A percentile compares a stretch with the other conserved stretches of the same genome.
These are phyloP conservation scores for Gossypium bickii DNA, from an alignment of 345 rosid species.

Conservation along the genomic window DNA sequence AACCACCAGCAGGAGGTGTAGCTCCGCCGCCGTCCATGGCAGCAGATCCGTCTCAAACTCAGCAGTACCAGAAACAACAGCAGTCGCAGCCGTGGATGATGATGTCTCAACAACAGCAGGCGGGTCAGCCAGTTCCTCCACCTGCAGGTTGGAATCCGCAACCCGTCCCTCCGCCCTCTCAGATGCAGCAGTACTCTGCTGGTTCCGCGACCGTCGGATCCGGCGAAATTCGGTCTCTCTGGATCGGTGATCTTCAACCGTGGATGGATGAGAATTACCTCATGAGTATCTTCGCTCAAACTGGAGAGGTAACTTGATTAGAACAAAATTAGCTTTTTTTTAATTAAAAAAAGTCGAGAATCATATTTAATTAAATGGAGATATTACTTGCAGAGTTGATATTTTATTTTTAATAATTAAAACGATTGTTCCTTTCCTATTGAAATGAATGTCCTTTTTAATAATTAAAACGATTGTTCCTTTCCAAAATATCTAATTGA, in stretches of 20 bases:
- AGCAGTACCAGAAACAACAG: constrained; percentile 39
- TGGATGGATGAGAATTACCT: constrained; percentile 98
- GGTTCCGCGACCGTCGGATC: constrained; percentile 17
- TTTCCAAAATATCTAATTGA: background rate
- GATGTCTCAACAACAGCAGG: constrained; percentile 45
- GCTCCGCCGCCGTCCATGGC: constrained; percentile 33
- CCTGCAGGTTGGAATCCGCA: constrained; percentile 73
- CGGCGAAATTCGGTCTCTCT: constrained; percentile 65
- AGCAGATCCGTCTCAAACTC: constrained; percentile 35
- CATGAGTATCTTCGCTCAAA: constrained; percentile 40
- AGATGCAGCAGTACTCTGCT: constrained; percentile 37
- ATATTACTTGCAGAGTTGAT: background rate
- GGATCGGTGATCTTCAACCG: constrained; percentile 90
- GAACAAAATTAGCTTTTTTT: background rate
- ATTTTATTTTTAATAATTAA: background rate
- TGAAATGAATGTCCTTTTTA: background rate
- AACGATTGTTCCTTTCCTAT: background rate
- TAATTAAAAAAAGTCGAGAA: background rate
- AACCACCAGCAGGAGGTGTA: constrained; percentile 58
- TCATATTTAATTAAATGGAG: background rate
- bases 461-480: background rate
- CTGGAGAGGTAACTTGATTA: constrained; percentile 52
- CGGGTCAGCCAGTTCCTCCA: constrained; percentile 52
- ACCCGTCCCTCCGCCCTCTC: constrained; percentile 58
- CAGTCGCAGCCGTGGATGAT: constrained; percentile 53